Percentiles rank a stretch among this genome's conserved stretches.
Evolutionary conservation across 352 stramenopile genomes (phyloP).

Genomic region (Globisporangium nodosum): DNA sequence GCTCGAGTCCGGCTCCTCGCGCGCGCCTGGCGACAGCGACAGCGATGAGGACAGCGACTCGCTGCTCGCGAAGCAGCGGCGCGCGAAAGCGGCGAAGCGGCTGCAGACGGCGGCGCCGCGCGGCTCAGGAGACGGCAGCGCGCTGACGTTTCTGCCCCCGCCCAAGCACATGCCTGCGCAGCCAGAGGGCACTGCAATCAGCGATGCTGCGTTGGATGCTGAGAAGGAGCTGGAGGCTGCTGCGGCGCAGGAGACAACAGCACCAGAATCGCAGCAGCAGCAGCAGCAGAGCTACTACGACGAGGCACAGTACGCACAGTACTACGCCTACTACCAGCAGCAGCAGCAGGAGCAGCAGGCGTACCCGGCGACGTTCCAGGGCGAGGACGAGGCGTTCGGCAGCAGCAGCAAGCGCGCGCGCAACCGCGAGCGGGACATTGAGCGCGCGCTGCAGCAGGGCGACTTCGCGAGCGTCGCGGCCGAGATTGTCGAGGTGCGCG

Average conservation of each 20-base stretch:
- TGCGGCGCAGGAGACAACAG: neutral
- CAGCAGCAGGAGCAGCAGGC: slow-evolving; percentile 23
- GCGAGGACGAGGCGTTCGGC: slow-evolving; percentile 27
- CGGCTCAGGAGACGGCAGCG: neutral
- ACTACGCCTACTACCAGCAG: slow-evolving; percentile 25
- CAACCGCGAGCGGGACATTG: slow-evolving; percentile 60
- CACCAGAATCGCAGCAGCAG: slow-evolving; percentile 11
- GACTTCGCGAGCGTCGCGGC: slow-evolving; percentile 51
- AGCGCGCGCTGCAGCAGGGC: slow-evolving; percentile 61
- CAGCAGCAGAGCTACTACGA: slow-evolving; percentile 14
- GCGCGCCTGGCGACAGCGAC: slow-evolving; percentile 18
- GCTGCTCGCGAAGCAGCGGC: slow-evolving; percentile 50
- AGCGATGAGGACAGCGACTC: slow-evolving; percentile 29
- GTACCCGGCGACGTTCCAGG: slow-evolving; percentile 27
- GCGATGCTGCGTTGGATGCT: slow-evolving; percentile 18
- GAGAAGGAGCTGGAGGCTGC: slow-evolving; percentile 8
- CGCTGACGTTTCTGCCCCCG: slow-evolving; percentile 53
- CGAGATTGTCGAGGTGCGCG: slow-evolving; percentile 65
- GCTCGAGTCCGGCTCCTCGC: slow-evolving; percentile 29
- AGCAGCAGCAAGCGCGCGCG: slow-evolving; percentile 49
- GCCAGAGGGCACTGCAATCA: neutral
- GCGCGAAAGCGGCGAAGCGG: slow-evolving; percentile 30
- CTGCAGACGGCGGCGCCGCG: slow-evolving; percentile 14
- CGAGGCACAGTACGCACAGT: slow-evolving; percentile 27
- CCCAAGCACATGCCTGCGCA: slow-evolving; percentile 41